Base-by-base conservation (phyloP, 306 rosid species). In the Gastrolobium villosum region DNA sequence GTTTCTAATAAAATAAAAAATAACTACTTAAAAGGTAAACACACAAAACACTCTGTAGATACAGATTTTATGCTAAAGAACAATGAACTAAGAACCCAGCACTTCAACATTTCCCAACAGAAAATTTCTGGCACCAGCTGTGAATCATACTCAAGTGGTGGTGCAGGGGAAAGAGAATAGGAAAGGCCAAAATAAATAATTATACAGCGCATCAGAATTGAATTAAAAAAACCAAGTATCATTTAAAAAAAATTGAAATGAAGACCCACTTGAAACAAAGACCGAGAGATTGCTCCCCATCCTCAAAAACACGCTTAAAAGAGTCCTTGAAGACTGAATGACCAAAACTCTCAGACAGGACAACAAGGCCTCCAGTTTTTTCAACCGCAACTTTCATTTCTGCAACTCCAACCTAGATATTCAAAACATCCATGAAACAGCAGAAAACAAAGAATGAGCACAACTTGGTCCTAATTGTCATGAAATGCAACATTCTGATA, bases 261-360 rank as follows among this genome's bases (percentile, higher is more conserved):
- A 44, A 30, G 67, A 89, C 97, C 80, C 83, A 93, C 98, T 91
- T 93, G 81, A 91, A 93, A 81, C 94, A 91, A 84, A 93, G 97
- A 73, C 95, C 98, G 75, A 91, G 97, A 75, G 98, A 89, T 76
- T 89, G 93, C 70, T 93, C 97, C 71, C 98, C 98, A 75, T 83
- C 89, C 84, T 91, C 98, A 45, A 93, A 93, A 52, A 93, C 88
- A 53, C 92, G 94, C 88, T 86, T 91, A 86, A 93, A 93, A 74
- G 98, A 93, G 85, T 93, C 90, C 78, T 93, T 93, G 85, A 93
- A 93, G 74, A 93, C 97, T 35, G 97, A 91, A 82, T 93, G 98
- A 40, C 97, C 97, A 84, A 93, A 93, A 80, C 98, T 93, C 87
- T 93, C 98, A 28, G 98, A 84, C 43, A 87, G 83, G 79, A 91